phyloP scores from a whole-genome alignment of 2,329 filamentous ascomycete genomes.

The Pseudogymnoascus sp. region DNA sequence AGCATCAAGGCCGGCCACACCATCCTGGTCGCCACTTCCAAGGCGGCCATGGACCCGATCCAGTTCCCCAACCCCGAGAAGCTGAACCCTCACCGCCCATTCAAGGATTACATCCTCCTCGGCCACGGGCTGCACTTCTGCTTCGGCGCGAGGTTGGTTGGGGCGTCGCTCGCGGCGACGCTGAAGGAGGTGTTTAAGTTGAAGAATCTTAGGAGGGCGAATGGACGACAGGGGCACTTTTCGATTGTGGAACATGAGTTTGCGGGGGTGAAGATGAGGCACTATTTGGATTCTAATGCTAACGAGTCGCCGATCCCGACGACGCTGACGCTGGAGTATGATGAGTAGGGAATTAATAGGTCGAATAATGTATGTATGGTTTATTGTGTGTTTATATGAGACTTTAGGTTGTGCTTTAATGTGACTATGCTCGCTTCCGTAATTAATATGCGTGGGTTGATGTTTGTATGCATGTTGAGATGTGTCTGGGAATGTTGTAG shows the following conservation, averaged over 20 bases:
- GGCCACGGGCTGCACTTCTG: conserved; percentile 38
- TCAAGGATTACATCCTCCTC: conserved; percentile 35
- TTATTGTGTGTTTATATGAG: background rate
- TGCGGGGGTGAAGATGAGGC: conserved; percentile 42
- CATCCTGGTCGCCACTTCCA: conserved; percentile 39
- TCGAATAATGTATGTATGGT: conserved; percentile 11
- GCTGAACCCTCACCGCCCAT: conserved; percentile 38
- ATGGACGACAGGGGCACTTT: conserved; percentile 36
- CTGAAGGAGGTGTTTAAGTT: conserved; percentile 41
- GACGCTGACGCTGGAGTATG: conserved; percentile 38
- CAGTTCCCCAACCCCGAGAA: conserved; percentile 37
- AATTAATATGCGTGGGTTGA: background rate
- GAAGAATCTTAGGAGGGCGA: conserved; percentile 37
- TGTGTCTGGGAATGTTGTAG: background rate
- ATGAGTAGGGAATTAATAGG: conserved; percentile 25
- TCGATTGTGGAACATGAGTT: conserved; percentile 39
- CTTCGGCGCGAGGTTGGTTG: conserved; percentile 36
- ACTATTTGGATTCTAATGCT: conserved; percentile 43
- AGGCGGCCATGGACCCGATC: conserved; percentile 35
- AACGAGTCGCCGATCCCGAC: conserved; percentile 42
- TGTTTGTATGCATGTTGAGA: background rate
- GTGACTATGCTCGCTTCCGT: background rate
- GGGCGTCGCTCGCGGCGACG: conserved; percentile 35
- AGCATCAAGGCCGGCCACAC: conserved; percentile 40
- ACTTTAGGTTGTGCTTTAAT: background rate